Conservation (phyloP, 2,329 filamentous ascomycete genomes). For the Exophiala dermatitidis region DNA sequence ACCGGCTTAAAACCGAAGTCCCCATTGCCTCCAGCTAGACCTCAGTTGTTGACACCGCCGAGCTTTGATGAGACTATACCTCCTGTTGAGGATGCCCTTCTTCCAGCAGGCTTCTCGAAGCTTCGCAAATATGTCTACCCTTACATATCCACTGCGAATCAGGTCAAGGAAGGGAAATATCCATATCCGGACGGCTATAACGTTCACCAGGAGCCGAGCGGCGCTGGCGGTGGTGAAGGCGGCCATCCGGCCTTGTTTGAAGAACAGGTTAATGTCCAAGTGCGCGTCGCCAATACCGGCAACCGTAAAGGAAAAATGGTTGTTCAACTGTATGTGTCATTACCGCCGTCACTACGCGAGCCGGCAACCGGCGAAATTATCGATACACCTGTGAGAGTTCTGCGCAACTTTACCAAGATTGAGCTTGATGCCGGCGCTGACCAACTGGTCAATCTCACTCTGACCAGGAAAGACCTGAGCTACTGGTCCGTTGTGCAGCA, state of each 20-base stretch:
- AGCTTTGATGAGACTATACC: constrained; percentile 51
- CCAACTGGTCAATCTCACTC: constrained; percentile 47
- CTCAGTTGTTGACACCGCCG: constrained; percentile 43
- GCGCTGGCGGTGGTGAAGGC: constrained; percentile 61
- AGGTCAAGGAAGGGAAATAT: constrained; percentile 40
- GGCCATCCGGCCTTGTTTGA: constrained; percentile 62
- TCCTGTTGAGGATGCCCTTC: constrained; percentile 50
- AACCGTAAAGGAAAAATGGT: constrained; percentile 24
- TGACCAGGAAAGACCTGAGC: constrained; percentile 64
- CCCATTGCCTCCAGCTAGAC: constrained; percentile 39
- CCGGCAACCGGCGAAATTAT: constrained; percentile 39
- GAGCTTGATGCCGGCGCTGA: constrained; percentile 49
- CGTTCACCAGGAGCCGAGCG: constrained; percentile 45
- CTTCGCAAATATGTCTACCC: constrained; percentile 68
- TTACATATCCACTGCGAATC: constrained; percentile 51
- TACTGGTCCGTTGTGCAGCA: constrained; percentile 62
- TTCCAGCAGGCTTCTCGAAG: constrained; percentile 53
- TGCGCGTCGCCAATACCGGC: constrained; percentile 25
- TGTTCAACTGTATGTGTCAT: constrained; percentile 27
- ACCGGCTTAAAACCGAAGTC: constrained; percentile 44
- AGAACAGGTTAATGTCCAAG: constrained; percentile 37
- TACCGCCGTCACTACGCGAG: constrained; percentile 37
- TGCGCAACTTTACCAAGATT: constrained; percentile 68
- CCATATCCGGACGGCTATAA: constrained; percentile 53
- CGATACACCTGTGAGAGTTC: constrained; percentile 61